Evolutionary conservation across 192 early-diverging fungal genomes (phyloP), one percentile per base, ranked within the genome.

Genomic region (Backusella mclennaniae): DNA sequence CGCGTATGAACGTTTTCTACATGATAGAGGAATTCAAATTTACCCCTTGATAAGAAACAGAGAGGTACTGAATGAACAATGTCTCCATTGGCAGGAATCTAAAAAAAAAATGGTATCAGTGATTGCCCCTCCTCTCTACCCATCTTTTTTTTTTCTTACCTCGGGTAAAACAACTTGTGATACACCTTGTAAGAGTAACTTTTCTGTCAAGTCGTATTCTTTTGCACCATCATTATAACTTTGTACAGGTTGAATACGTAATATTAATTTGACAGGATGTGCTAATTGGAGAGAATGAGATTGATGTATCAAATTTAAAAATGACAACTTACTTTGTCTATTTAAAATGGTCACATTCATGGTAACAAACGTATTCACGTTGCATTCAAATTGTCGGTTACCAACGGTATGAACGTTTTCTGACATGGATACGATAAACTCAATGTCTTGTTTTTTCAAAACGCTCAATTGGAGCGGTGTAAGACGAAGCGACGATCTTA

Each of bases 381-480:
- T 80, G 49, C 86, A 87, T 63, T 76, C 76, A 79, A 85, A 89
- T 8, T 78, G 76, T 79, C 67, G 81, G 77, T 76, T 74, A 29
- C 66, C 73, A 12, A 44, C 31, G 7, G 38, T 52, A 9, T 69
- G 38, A 1, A 49, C 67, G 17, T 39, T 76, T 7, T 67, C 75
- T 1, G 63, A 59, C 59, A 80, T 69, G 5, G 75, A 66, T 4
- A 93, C 85, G 42, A 83, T 79, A 74, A 93, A 91, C 12, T 82
- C 82, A 33, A 94, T 83, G 67, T 92, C 90, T 59, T 91, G 86
- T 72, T 88, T 85, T 63, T 86, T 85, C 44, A 93, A 78, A 7
- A 89, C 84, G 31, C 79, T 83, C 35, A 92, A 73, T 87, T 91
- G 89, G 14, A 79, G 76, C 36, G 80, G 80, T 6, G 83, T 86